Conservation (phyloP, 1,284 basidiomycete genomes). For the Schizopora paradoxa region DNA sequence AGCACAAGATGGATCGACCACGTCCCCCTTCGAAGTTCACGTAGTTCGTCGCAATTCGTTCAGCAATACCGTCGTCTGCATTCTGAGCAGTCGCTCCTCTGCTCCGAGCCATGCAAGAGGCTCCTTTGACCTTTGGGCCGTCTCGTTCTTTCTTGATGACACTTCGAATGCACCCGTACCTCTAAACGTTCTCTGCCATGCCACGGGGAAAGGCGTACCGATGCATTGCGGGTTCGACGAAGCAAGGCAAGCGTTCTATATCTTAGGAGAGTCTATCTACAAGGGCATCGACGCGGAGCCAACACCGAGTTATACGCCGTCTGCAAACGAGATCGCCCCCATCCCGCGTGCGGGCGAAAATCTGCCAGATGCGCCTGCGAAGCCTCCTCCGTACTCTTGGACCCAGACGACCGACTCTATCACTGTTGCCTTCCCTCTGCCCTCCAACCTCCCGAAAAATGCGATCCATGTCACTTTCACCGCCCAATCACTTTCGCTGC, state of each 20-base stretch:
- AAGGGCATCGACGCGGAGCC: slow-evolving; percentile 31
- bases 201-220: slow-evolving; percentile 69
- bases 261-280: slow-evolving; percentile 56
- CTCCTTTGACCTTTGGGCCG: slow-evolving; percentile 59
- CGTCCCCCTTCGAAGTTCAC: slow-evolving; percentile 58
- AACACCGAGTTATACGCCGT: slow-evolving; percentile 44
- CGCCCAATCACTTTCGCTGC: slow-evolving; percentile 58
- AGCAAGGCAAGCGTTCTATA: slow-evolving; percentile 41
- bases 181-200: slow-evolving; percentile 60
- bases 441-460: slow-evolving; percentile 56
- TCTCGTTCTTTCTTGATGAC: slow-evolving; percentile 36
- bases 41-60: slow-evolving; percentile 33
- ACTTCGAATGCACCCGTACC: slow-evolving; percentile 28
- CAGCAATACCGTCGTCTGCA: slow-evolving; percentile 36
- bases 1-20: slow-evolving; percentile 22
- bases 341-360: slow-evolving; percentile 58
- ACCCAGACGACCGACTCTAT: slow-evolving; percentile 80
- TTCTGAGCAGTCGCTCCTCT: slow-evolving; percentile 33
- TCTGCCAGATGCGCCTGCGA: slow-evolving; percentile 36
- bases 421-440: slow-evolving; percentile 79
- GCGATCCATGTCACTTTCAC: slow-evolving; percentile 67
- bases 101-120: too few species aligned
- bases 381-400: slow-evolving; percentile 83
- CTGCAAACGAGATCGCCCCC: slow-evolving; percentile 58
- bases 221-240: slow-evolving; percentile 50